Evolutionary conservation across 208 protist species (phyloP).

Genomic region (Angomonas desouzai): DNA sequence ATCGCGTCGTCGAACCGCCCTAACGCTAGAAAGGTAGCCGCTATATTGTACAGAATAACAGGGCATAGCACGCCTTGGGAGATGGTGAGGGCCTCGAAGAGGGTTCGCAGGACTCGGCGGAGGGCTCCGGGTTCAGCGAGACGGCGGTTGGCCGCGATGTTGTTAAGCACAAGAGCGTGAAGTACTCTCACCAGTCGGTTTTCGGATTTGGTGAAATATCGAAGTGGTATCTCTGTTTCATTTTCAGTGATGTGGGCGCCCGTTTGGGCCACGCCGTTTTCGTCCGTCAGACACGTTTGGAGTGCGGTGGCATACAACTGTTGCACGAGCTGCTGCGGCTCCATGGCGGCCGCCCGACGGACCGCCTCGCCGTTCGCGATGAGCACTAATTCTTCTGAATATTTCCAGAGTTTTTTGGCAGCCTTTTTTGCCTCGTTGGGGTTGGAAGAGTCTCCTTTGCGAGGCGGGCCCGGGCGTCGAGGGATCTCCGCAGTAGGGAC

Average conservation of each 20-base stretch:
- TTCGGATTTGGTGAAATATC: background rate
- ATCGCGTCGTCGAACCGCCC: slow-evolving; percentile 68
- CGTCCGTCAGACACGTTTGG: slow-evolving; percentile 25
- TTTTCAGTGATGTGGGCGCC: slow-evolving; percentile 15
- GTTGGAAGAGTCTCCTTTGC: slow-evolving; percentile 24
- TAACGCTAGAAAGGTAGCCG: slow-evolving; percentile 36
- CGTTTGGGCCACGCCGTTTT: slow-evolving; percentile 11
- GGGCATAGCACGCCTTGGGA: slow-evolving; percentile 42
- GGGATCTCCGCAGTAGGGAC: background rate
- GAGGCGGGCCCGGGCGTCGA: slow-evolving; percentile 5
- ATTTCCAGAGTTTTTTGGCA: slow-evolving; percentile 27
- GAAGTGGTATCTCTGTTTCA: slow-evolving; percentile 10
- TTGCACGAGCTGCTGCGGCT: slow-evolving; percentile 32
- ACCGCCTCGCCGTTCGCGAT: slow-evolving; percentile 57
- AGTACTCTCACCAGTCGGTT: slow-evolving; percentile 26
- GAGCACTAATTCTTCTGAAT: slow-evolving; percentile 41
- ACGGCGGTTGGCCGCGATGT: slow-evolving; percentile 39
- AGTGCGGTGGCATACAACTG: slow-evolving; percentile 48
- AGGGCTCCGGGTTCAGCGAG: slow-evolving; percentile 12
- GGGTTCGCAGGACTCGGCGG: slow-evolving; percentile 23
- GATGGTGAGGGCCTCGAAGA: slow-evolving; percentile 45
- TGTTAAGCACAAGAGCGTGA: slow-evolving; percentile 37
- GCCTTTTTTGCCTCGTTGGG: slow-evolving; percentile 22
- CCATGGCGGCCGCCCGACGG: slow-evolving; percentile 36
- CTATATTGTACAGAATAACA: slow-evolving; percentile 75